These are phyloP conservation scores for Diutina catenulata DNA, from an alignment of 1,139 yeast species.

Conservation along the genomic window DNA sequence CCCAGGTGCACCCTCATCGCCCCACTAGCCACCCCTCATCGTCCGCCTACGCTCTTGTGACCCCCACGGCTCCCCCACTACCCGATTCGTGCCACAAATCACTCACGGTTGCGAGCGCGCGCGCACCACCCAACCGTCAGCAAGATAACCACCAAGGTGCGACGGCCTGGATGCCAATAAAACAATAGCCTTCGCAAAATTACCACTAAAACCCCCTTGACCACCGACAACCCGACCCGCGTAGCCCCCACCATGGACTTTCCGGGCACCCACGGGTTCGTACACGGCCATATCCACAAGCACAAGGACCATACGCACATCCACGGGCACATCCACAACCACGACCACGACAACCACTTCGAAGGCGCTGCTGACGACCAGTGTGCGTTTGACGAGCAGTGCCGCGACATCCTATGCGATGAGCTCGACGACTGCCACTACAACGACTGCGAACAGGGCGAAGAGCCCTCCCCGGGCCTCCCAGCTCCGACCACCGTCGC, in stretches of 20 bases:
- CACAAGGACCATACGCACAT: slow-evolving; percentile 54
- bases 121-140: too few relatives aligned
- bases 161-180: too few relatives aligned
- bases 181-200: too few relatives aligned
- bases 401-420: slow-evolving; percentile 33
- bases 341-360: slow-evolving; percentile 20
- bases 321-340: slow-evolving; percentile 58
- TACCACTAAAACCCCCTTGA: too few relatives aligned
- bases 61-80: too few relatives aligned
- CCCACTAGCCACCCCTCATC: too few relatives aligned
- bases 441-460: slow-evolving; percentile 8
- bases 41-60: too few relatives aligned
- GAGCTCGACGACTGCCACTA: slow-evolving; percentile 36
- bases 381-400: slow-evolving; percentile 22
- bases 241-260: background rate
- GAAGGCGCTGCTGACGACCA: slow-evolving; percentile 5
- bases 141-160: too few relatives aligned
- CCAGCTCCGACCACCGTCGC: background rate
- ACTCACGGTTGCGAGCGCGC: too few relatives aligned
- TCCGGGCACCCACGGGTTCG: slow-evolving; percentile 36
- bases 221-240: too few relatives aligned
- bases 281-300: slow-evolving; percentile 60
- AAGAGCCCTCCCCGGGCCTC: background rate
- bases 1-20: too few relatives aligned
- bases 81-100: too few relatives aligned